A percentile compares a stretch with the other conserved stretches of the same genome.
These are phyloP conservation scores for Zymoseptoria crescenta DNA, from an alignment of 2,329 filamentous ascomycete genomes.

Conservation along the genomic window DNA sequence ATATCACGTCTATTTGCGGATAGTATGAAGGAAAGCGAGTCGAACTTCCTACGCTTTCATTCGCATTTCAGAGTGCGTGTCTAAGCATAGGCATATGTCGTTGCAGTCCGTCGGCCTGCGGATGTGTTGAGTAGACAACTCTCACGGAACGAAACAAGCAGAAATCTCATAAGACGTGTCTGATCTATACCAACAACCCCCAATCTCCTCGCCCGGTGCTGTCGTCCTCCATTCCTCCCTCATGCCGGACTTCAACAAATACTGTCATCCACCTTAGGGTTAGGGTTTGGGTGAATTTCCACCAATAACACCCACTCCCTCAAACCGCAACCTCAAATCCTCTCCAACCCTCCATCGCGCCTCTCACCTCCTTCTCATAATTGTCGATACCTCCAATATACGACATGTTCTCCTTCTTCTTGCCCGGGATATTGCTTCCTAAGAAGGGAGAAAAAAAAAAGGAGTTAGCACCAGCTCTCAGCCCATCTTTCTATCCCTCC, in stretches of 20 bases:
- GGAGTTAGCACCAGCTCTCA: no score
- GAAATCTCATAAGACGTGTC: no score
- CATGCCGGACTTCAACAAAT: not conserved
- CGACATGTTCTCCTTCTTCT: slow-evolving; percentile 32
- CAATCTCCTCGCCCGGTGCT: not conserved
- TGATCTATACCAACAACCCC: no score
- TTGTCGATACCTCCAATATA: slow-evolving; percentile 31
- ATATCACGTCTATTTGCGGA: no score
- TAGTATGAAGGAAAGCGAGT: no score
- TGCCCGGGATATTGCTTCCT: slow-evolving; percentile 28
- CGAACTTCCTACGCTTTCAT: no score
- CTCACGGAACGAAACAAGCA: no score
- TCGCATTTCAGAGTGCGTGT: no score
- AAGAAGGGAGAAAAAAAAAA: no score
- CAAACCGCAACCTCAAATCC: slow-evolving; percentile 22
- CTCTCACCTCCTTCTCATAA: slow-evolving; percentile 35
- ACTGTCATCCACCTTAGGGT: not conserved
- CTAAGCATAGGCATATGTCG: no score
- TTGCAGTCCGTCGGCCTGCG: no score
- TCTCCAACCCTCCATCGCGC: slow-evolving; percentile 30
- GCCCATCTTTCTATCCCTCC: slow-evolving; percentile 18
- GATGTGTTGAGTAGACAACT: no score
- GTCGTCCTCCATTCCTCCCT: not conserved
- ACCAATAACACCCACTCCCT: not conserved
- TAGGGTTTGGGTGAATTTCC: not conserved